Evolutionary conservation across 1,139 yeast species (phyloP).

Genomic region (Nakaseomyces kungkrabaensis): DNA sequence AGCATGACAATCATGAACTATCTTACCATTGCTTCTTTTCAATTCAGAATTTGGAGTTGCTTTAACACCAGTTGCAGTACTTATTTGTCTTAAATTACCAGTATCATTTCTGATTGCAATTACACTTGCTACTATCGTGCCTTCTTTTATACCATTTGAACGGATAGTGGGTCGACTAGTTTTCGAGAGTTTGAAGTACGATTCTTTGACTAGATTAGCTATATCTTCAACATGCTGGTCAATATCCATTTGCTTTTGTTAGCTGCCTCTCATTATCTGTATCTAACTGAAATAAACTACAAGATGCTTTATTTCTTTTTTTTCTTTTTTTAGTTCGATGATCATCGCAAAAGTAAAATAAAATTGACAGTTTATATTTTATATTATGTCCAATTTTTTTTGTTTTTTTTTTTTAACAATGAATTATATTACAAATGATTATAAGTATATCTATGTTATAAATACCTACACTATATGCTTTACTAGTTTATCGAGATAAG

Average conservation of each 20-base stretch:
- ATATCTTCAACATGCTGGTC: conserved; percentile 21
- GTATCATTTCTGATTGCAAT: conserved; percentile 36
- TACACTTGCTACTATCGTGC: conserved; percentile 77
- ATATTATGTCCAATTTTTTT: no score
- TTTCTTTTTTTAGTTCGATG: no score
- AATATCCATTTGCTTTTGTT: not conserved
- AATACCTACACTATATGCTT: not conserved
- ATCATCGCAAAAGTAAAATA: no score
- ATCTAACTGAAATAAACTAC: no score
- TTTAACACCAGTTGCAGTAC: conserved; percentile 77
- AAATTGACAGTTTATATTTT: no score
- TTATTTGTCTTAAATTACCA: conserved; percentile 32
- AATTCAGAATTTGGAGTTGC: conserved; percentile 47
- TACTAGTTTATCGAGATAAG: no score
- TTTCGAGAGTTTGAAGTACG: conserved; percentile 30
- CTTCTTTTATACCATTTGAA: conserved; percentile 59
- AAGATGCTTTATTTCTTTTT: no score
- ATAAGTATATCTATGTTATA: not conserved
- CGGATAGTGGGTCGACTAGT: conserved; percentile 50
- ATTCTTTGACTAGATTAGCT: conserved; percentile 27
- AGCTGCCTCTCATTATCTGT: no score
- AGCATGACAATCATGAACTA: conserved; percentile 85
- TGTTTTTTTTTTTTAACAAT: no score
- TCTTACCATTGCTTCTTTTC: conserved; percentile 40
- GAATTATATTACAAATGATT: no score